Conservation (phyloP, 1,139 yeast species). For the Geotrichum restrictum region DNA sequence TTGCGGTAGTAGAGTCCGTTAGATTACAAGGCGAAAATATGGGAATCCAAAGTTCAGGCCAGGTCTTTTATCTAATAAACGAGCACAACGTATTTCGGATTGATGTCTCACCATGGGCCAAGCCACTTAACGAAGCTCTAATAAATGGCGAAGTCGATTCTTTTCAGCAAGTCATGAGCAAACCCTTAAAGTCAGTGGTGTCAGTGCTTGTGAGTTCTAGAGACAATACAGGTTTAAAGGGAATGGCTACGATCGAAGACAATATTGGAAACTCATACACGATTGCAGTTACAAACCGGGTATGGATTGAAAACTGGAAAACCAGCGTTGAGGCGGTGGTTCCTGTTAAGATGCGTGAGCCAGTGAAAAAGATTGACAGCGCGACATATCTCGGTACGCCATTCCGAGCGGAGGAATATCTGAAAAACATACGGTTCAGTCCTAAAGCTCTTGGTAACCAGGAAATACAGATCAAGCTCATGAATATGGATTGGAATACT, state of each 20-base stretch:
- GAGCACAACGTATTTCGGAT: conserved; percentile 19
- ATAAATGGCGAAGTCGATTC: conserved; percentile 24
- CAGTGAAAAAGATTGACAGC: not conserved
- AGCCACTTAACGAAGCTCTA: conserved; percentile 29
- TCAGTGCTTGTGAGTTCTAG: not conserved
- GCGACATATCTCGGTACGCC: conserved; percentile 11
- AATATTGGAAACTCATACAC: not conserved
- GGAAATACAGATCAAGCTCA: conserved; percentile 16
- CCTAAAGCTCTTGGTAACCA: conserved; percentile 1
- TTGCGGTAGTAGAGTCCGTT: conserved; percentile 20
- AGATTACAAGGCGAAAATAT: not conserved
- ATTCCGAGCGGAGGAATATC: not conserved
- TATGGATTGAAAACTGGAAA: conserved; percentile 10
- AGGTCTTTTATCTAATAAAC: conserved; percentile 7
- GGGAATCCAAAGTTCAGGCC: conserved; percentile 2
- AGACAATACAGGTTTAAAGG: not conserved
- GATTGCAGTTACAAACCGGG: conserved; percentile 1
- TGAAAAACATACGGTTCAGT: conserved; percentile 6
- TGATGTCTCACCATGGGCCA: conserved; percentile 30
- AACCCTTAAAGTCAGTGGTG: conserved; percentile 1
- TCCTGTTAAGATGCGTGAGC: not conserved
- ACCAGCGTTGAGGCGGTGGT: not conserved
- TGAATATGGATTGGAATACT: conserved; percentile 22
- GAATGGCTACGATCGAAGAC: not conserved
- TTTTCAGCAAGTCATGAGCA: not conserved